Conservation (phyloP, 805 yeast genomes). For the Candida insectalens region DNA sequence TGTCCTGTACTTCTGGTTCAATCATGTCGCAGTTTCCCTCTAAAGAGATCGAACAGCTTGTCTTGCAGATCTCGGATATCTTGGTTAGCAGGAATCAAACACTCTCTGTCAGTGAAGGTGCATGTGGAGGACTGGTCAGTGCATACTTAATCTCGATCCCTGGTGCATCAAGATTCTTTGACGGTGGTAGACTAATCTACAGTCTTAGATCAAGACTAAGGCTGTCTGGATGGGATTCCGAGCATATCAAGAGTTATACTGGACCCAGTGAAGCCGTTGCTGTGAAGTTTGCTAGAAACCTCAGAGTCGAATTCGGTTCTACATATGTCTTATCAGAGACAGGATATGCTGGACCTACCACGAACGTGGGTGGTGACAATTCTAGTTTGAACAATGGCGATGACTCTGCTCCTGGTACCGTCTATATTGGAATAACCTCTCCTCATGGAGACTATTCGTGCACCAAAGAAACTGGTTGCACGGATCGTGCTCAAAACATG, state of each 20-base stretch:
- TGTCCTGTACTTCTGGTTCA: too few relatives aligned
- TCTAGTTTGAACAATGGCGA: constrained; percentile 14
- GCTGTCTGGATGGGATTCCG: constrained; percentile 68
- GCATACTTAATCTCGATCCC: constrained; percentile 76
- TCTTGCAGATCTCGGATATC: constrained; percentile 46
- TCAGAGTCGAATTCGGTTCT: constrained; percentile 72
- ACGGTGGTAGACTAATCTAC: constrained; percentile 77
- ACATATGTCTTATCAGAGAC: constrained; percentile 78
- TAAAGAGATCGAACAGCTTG: constrained; percentile 37
- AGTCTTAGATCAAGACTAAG: constrained; percentile 66
- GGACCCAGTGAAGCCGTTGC: constrained; percentile 80
- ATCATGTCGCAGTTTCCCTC: constrained; percentile 65
- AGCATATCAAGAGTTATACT: constrained; percentile 62
- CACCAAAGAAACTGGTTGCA: constrained; percentile 32
- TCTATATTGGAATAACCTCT: constrained; percentile 61
- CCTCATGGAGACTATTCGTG: constrained; percentile 47
- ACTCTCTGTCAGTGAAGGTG: constrained; percentile 75
- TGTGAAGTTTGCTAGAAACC: constrained; percentile 63
- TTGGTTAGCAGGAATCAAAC: constrained; percentile 49
- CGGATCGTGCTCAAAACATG: constrained; percentile 62
- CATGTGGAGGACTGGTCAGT: constrained; percentile 81
- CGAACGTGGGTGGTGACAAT: constrained; percentile 27
- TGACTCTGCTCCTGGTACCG: constrained; percentile 47
- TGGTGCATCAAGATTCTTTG: constrained; percentile 76
- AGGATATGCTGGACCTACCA: constrained; percentile 78